Evolutionary conservation across 345 rosid genomes (phyloP), one percentile per base, ranked within the genome.

Genomic region (Eucalyptus virginea): DNA sequence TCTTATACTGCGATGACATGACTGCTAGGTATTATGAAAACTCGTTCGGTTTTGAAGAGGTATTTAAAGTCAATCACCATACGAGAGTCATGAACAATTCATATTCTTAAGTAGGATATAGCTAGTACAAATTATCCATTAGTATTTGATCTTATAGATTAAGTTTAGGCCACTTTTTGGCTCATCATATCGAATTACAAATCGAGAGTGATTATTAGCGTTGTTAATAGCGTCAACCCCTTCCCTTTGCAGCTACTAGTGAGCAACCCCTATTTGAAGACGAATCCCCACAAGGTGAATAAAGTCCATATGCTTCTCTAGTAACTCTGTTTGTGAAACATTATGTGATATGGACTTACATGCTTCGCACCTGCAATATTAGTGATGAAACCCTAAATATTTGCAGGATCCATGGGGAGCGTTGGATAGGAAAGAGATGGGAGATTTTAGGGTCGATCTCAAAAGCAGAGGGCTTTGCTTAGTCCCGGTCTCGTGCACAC

Each of bases 381-480:
- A 65, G 40, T 65, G 77, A 65, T 65, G 77, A 65, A 77, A 40
- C 30, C 47, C 85, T 47, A 19, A 54, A 50, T 44, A 26, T 86
- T 47, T 65, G 88, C 93, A 97, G 99, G 98, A 96, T 90, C 93
- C 91, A 83, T 97, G 97, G 98, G 96, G 94, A 90, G 93, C 94
- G 19, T 88, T 96, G 92, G 98, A 94, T 2, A 93, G 94, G 88
- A 95, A 92, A 90, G 96, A 94, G 5, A 93, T 94, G 89, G 95
- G 91, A 88, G 94, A 96, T 9, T 56, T 52, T 47, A 94, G 92
- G 90, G 45, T 91, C 50, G 99, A 96, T 90, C 88, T 97, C 32
- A 94, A 91, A 89, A 95, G 96, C 92, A 94, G 94, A 91, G 99
- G 99, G 9, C 96, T 97, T 83, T 95, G 99, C 91, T 93, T 97